These are phyloP conservation scores for Xylaria sp. DNA, from an alignment of 2,329 filamentous ascomycete genomes.

Conservation along the genomic window DNA sequence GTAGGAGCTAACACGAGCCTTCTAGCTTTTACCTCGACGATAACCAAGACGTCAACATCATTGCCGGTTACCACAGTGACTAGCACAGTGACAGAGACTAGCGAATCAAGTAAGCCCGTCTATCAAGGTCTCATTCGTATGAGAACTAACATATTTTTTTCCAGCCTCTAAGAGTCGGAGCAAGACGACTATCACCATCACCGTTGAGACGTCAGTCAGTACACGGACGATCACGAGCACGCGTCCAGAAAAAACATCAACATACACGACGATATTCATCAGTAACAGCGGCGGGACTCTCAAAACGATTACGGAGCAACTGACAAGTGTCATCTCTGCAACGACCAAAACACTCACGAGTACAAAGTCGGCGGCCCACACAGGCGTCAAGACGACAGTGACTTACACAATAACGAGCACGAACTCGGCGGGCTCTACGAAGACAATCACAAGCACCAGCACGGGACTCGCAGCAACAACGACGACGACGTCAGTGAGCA, in stretches of 20 bases:
- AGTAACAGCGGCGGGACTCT: not conserved
- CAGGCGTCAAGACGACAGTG: not conserved
- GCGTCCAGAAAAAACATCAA: not conserved
- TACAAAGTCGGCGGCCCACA: not conserved
- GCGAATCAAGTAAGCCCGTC: not conserved
- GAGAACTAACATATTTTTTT: not conserved
- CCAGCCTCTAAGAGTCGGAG: not conserved
- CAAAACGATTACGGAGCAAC: not conserved
- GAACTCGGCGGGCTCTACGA: not conserved
- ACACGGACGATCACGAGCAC: not conserved
- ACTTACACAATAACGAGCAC: not conserved
- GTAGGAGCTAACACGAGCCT: too few relatives aligned
- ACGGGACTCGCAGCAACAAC: not conserved
- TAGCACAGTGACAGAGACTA: constrained; percentile 3
- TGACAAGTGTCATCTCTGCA: not conserved
- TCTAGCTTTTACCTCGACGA: too few relatives aligned
- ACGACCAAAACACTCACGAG: not conserved
- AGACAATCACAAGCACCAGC: not conserved
- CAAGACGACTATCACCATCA: constrained; percentile 6
- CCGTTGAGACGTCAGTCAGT: not conserved
- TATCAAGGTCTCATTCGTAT: not conserved
- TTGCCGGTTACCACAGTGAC: not conserved
- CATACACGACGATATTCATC: not conserved
- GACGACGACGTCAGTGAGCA: not conserved
- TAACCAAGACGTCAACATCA: too few relatives aligned